A percentile compares a stretch with the other conserved stretches of the same genome.
Conservation (phyloP, 1,139 yeast species). For the Sugiyamaella paludigena region DNA sequence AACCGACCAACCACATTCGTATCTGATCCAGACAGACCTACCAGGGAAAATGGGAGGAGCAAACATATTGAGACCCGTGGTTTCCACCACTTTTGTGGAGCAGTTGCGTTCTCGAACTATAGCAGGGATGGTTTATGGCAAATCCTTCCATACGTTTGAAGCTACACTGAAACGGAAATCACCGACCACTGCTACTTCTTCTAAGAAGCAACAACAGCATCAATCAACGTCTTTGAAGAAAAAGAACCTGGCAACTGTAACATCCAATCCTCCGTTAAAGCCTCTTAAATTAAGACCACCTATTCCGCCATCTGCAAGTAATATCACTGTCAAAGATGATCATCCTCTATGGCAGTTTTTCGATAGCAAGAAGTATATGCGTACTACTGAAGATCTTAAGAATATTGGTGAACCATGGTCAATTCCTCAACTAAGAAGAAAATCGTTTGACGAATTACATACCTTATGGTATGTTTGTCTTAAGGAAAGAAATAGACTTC, state of each 20-base stretch:
- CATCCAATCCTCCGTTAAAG: slow-evolving; percentile 7
- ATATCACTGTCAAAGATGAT: slow-evolving; percentile 70
- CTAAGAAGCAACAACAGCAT: too few species aligned
- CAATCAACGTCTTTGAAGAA: too few species aligned
- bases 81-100: too few species aligned
- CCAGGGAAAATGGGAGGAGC: too few species aligned
- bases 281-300: slow-evolving; percentile 68
- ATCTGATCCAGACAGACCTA: too few species aligned
- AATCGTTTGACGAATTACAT: slow-evolving; percentile 89
- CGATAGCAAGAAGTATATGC: slow-evolving; percentile 54
- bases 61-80: too few species aligned
- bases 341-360: slow-evolving; percentile 98
- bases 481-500: slow-evolving; percentile 75
- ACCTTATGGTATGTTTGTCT: slow-evolving; percentile 84
- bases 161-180: neutral
- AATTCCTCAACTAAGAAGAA: slow-evolving; percentile 82
- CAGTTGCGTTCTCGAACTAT: too few species aligned
- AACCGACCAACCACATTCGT: too few species aligned
- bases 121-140: neutral
- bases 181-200: too few species aligned
- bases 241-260: neutral
- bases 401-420: slow-evolving; percentile 79
- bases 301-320: slow-evolving; percentile 74
- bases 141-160: neutral
- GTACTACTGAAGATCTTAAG: slow-evolving; percentile 57